Percentiles rank a stretch among this genome's conserved stretches.
Evolutionary conservation across 805 yeast genomes (phyloP).

Genomic region (Ogataea allantospora): DNA sequence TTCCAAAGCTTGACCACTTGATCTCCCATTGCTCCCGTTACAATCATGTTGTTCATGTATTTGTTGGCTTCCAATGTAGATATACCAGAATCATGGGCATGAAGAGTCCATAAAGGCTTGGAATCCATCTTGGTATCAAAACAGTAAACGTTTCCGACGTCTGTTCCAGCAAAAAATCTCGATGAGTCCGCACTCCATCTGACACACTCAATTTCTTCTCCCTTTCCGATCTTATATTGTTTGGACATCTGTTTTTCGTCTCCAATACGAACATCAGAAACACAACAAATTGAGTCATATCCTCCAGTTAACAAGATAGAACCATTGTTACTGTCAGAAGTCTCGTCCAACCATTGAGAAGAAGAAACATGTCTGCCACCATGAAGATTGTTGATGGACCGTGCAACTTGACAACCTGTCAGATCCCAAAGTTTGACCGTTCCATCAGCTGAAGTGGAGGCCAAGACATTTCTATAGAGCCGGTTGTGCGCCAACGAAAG

Average conservation of each 20-base stretch:
- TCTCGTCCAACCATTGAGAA: slow-evolving; percentile 78
- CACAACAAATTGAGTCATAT: slow-evolving; percentile 78
- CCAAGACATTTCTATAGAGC: slow-evolving; percentile 77
- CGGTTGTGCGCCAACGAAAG: slow-evolving; percentile 82
- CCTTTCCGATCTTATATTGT: slow-evolving; percentile 56
- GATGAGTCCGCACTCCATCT: slow-evolving; percentile 59
- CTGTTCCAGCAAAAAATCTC: slow-evolving; percentile 83
- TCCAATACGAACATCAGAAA: slow-evolving; percentile 81
- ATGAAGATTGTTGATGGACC: slow-evolving; percentile 72
- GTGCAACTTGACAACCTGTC: slow-evolving; percentile 67
- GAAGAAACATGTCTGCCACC: slow-evolving; percentile 77
- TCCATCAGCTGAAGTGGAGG: slow-evolving; percentile 92
- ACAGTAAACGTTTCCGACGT: slow-evolving; percentile 83
- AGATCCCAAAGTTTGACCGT: slow-evolving; percentile 97
- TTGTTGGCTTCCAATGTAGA: slow-evolving; percentile 73
- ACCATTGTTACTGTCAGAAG: slow-evolving; percentile 41
- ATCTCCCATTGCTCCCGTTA: slow-evolving; percentile 91
- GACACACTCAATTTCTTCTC: slow-evolving; percentile 77
- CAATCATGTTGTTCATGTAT: slow-evolving; percentile 67
- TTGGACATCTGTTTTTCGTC: slow-evolving; percentile 60
- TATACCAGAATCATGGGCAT: slow-evolving; percentile 95
- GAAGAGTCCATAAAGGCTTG: slow-evolving; percentile 88
- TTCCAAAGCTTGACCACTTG: slow-evolving; percentile 87
- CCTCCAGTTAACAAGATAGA: slow-evolving; percentile 85
- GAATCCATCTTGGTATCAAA: slow-evolving; percentile 74